These are phyloP conservation scores for Boletales sp. DNA, from an alignment of 768 basidiomycete genomes.

Conservation along the genomic window DNA sequence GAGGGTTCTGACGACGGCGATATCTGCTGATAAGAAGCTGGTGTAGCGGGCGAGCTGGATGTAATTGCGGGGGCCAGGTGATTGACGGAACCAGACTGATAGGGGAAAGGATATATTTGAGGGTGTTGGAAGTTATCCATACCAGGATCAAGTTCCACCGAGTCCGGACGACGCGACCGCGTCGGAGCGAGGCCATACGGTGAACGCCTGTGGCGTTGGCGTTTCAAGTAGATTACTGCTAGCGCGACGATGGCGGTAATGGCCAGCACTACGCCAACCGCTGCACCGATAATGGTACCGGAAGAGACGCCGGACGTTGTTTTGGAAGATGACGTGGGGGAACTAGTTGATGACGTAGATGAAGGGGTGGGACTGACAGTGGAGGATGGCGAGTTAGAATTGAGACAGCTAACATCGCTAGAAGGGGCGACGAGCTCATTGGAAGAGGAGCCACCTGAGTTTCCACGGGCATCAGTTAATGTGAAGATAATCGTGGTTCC, in stretches of 20 bases:
- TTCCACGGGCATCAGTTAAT: slow-evolving; percentile 48
- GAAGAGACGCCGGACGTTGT: slow-evolving; percentile 32
- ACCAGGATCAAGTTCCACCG: slow-evolving; percentile 36
- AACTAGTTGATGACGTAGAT: slow-evolving; percentile 9
- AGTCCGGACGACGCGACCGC: slow-evolving; percentile 30
- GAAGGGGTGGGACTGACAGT: slow-evolving; percentile 32
- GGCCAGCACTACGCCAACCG: slow-evolving; percentile 51
- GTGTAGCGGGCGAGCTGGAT: background rate
- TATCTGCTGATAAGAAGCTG: slow-evolving; percentile 4
- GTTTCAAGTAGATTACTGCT: slow-evolving; percentile 47
- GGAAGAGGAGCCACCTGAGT: slow-evolving; percentile 60
- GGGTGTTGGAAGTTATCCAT: slow-evolving; percentile 29
- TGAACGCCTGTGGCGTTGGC: slow-evolving; percentile 18
- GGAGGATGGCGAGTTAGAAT: slow-evolving; percentile 49
- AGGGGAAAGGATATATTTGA: slow-evolving; percentile 33
- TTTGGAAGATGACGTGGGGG: slow-evolving; percentile 19
- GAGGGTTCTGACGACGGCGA: slow-evolving; percentile 7
- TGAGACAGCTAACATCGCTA: slow-evolving; percentile 50
- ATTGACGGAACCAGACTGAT: slow-evolving; percentile 19
- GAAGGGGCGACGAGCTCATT: slow-evolving; percentile 45
- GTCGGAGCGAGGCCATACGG: slow-evolving; percentile 29
- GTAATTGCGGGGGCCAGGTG: slow-evolving; percentile 12
- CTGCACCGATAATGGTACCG: slow-evolving; percentile 45
- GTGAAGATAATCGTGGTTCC: slow-evolving; percentile 58
- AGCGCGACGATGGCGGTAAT: slow-evolving; percentile 50